These are phyloP conservation scores for Amylostereum areolatum DNA, from an alignment of 1,284 basidiomycete species.

Conservation along the genomic window DNA sequence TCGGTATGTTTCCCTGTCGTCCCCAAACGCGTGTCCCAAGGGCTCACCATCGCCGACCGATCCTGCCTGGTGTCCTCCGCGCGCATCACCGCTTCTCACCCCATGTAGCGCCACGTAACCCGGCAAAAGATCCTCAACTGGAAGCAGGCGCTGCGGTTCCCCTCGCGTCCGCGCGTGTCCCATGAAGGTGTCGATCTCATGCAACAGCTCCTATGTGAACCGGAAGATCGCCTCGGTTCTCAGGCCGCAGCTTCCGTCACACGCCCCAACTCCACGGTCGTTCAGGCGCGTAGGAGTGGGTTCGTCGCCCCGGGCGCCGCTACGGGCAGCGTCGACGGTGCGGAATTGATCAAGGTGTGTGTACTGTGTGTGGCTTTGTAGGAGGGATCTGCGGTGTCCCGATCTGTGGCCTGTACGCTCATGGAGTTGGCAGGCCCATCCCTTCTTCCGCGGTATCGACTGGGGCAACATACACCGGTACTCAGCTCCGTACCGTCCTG, in stretches of 20 bases:
- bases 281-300: slow-evolving; percentile 68
- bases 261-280: slow-evolving; percentile 71
- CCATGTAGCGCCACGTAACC: slow-evolving; percentile 73
- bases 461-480: slow-evolving; percentile 78
- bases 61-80: too few relatives aligned
- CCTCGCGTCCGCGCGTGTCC: slow-evolving; percentile 77
- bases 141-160: slow-evolving; percentile 85
- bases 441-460: slow-evolving; percentile 85
- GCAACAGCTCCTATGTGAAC: slow-evolving; percentile 85
- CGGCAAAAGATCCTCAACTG: slow-evolving; percentile 92
- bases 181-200: slow-evolving; percentile 85
- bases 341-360: slow-evolving; percentile 78
- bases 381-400: too few relatives aligned
- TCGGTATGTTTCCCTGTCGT: slow-evolving; percentile 49
- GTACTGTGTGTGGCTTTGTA: background rate
- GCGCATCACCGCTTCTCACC: background rate
- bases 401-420: background rate
- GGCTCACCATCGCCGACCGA: too few relatives aligned
- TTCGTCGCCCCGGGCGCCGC: slow-evolving; percentile 50
- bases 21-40: background rate
- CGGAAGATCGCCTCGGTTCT: slow-evolving; percentile 87
- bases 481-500: slow-evolving; percentile 83
- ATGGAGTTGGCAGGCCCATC: slow-evolving; percentile 52
- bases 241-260: slow-evolving; percentile 61
- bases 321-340: slow-evolving; percentile 68